These are phyloP conservation scores for Flaveria bidentis DNA, from an alignment of 129 eudicot species.

Conservation along the genomic window DNA sequence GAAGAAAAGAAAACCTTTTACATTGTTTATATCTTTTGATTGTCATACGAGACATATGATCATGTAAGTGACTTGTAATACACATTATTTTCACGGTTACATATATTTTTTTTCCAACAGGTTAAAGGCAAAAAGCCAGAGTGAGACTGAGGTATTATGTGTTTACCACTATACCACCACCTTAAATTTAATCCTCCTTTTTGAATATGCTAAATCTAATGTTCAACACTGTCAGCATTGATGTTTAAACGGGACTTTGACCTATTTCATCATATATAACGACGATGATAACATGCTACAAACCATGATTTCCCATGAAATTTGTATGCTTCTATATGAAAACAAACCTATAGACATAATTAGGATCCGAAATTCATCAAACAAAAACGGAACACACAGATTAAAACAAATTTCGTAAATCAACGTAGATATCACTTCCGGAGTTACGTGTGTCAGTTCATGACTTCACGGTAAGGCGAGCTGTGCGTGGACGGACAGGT, in stretches of 20 bases:
- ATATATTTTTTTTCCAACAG: neutral
- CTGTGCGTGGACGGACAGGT: constrained; percentile 80
- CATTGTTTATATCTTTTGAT: constrained; percentile 13
- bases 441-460: constrained; percentile 40
- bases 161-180: too few species aligned
- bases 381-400: constrained; percentile 19
- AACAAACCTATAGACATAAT: constrained; percentile 24
- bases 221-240: neutral
- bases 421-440: neutral
- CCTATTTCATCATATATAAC: neutral
- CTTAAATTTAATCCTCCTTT: too few species aligned
- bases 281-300: neutral
- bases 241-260: neutral
- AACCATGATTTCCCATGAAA: constrained; percentile 10
- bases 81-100: constrained; percentile 4
- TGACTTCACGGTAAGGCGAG: constrained; percentile 44
- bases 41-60: constrained; percentile 5
- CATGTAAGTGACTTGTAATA: constrained; percentile 30
- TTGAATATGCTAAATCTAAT: neutral
- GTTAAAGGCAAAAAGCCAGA: too few species aligned
- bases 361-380: constrained; percentile 28
- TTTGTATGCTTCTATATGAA: neutral
- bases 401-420: constrained; percentile 13
- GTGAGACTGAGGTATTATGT: too few species aligned
- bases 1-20: neutral